phyloP scores from a whole-genome alignment of 2,329 filamentous ascomycete genomes.

The Talaromyces sp. region DNA sequence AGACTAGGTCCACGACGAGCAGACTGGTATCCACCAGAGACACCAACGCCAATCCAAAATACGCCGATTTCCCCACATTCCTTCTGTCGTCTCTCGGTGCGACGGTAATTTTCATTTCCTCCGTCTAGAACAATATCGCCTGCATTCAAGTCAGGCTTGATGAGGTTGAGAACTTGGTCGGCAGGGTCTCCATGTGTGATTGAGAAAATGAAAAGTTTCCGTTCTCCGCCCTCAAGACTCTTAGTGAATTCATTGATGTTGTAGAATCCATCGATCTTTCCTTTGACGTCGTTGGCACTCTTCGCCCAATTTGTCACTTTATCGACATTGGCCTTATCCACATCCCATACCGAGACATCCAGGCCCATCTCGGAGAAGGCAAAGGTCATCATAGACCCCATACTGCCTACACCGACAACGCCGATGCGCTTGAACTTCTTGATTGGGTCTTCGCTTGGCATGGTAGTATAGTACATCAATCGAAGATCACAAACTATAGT shows the following conservation, averaged over 20 bases:
- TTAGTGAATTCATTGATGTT: constrained; percentile 40
- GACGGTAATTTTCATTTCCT: constrained; percentile 68
- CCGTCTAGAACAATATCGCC: constrained; percentile 71
- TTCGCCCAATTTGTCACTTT: constrained; percentile 30
- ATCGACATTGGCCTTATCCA: constrained; percentile 37
- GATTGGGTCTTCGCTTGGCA: constrained; percentile 23
- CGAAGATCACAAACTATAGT: no score
- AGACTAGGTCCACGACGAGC: constrained; percentile 68
- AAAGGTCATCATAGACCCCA: constrained; percentile 49
- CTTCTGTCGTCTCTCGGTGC: constrained; percentile 65
- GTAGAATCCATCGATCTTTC: constrained; percentile 38
- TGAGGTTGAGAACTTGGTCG: constrained; percentile 38
- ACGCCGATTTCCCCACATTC: constrained; percentile 61
- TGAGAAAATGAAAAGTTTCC: constrained; percentile 45
- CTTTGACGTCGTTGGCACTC: constrained; percentile 28
- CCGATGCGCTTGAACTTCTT: constrained; percentile 41
- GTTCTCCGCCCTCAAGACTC: constrained; percentile 36
- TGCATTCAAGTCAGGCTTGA: constrained; percentile 56
- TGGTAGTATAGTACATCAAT: constrained; percentile 9
- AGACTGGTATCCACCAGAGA: constrained; percentile 70
- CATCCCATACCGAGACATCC: constrained; percentile 45
- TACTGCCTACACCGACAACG: constrained; percentile 45
- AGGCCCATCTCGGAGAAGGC: constrained; percentile 44
- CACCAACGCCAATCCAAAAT: constrained; percentile 68
- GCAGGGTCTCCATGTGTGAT: constrained; percentile 45